A percentile compares a stretch with the other conserved stretches of the same genome.
These are phyloP conservation scores for Leccinum sublutescens DNA, from an alignment of 768 basidiomycete species.

Conservation along the genomic window DNA sequence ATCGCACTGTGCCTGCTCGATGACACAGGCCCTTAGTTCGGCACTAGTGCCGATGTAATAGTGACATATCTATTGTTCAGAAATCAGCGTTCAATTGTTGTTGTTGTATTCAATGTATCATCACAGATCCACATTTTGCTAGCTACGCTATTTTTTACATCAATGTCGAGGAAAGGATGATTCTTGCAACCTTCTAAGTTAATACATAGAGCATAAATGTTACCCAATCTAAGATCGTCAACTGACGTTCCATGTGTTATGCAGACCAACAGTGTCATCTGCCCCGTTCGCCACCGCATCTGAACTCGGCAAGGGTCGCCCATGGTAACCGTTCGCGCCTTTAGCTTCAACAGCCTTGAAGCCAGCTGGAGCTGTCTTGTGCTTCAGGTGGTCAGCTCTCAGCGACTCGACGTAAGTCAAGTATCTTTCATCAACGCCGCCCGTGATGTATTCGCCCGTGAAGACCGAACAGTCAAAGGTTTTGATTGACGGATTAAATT, in stretches of 20 bases:
- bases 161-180: background rate
- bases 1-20: constrained; percentile 21
- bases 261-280: constrained; percentile 77
- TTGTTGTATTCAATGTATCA: constrained; percentile 13
- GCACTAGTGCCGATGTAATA: background rate
- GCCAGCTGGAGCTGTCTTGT: constrained; percentile 39
- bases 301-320: constrained; percentile 27
- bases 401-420: constrained; percentile 69
- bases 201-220: constrained; percentile 6
- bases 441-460: constrained; percentile 95
- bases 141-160: constrained; percentile 6
- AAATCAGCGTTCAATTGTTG: constrained; percentile 1
- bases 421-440: constrained; percentile 84
- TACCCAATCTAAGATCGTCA: constrained; percentile 18
- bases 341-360: constrained; percentile 37
- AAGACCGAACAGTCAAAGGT: constrained; percentile 97
- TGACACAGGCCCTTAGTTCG: constrained; percentile 8
- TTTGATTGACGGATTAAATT: constrained; percentile 74
- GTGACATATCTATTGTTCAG: constrained; percentile 6
- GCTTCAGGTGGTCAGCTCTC: constrained; percentile 80
- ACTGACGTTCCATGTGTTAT: constrained; percentile 62
- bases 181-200: background rate
- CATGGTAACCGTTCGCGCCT: constrained; percentile 23
- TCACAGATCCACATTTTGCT: constrained; percentile 12
- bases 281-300: constrained; percentile 55